A percentile compares a stretch with the other conserved stretches of the same genome.
Conservation (phyloP, 352 stramenopile species). For the Blastocystis sp. region DNA sequence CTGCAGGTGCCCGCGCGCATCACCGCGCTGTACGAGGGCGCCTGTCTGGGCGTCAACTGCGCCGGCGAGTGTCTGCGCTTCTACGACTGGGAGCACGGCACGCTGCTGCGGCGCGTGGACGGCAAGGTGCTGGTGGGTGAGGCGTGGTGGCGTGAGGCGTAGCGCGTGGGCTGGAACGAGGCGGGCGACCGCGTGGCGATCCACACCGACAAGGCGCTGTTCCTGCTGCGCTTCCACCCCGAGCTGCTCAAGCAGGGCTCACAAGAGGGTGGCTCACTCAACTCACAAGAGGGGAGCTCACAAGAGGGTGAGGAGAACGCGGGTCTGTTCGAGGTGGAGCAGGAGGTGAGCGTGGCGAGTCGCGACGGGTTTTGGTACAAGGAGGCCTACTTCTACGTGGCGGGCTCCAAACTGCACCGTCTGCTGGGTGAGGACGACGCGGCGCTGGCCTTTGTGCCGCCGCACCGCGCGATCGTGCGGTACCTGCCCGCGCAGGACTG, state of each 20-base stretch:
- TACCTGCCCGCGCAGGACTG: constrained; percentile 95
- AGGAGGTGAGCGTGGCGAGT: constrained; percentile 91
- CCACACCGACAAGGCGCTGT: constrained; percentile 88
- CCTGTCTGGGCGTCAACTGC: constrained; percentile 89
- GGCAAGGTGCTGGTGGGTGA: background rate
- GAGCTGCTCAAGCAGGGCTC: constrained; percentile 68
- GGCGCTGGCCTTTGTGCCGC: constrained; percentile 89
- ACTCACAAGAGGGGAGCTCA: constrained; percentile 70
- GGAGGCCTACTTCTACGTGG: constrained; percentile 75
- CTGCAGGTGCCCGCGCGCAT: constrained; percentile 88
- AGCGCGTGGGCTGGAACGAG: constrained; percentile 95
- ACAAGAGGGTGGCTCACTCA: constrained; percentile 71
- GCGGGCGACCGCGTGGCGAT: constrained; percentile 89
- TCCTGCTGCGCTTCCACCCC: constrained; percentile 79
- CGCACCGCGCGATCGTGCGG: constrained; percentile 89
- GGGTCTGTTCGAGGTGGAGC: constrained; percentile 86
- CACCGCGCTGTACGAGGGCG: constrained; percentile 89
- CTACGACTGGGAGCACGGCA: constrained; percentile 96
- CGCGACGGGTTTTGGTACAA: constrained; percentile 86
- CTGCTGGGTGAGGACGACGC: constrained; percentile 81
- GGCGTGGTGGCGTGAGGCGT: constrained; percentile 67
- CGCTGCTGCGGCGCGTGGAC: constrained; percentile 79
- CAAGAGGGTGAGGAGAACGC: constrained; percentile 89
- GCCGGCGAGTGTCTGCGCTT: constrained; percentile 89
- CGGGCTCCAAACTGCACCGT: constrained; percentile 97